phyloP scores from a whole-genome alignment of 345 rosid genomes.

The Rubroshorea leprosula region DNA sequence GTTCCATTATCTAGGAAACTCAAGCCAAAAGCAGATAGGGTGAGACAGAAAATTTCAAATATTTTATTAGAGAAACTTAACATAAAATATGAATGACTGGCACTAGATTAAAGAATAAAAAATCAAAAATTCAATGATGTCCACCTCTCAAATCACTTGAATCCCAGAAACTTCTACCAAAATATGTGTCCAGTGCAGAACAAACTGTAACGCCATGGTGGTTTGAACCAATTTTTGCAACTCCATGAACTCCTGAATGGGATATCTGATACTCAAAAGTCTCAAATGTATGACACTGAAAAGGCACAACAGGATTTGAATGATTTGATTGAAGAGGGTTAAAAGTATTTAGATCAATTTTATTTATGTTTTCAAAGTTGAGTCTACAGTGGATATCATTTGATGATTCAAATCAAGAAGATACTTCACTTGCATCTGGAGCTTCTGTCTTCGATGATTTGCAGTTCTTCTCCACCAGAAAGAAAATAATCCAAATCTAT shows the following conservation, averaged over 20 bases:
- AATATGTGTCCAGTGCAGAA: conserved; percentile 12
- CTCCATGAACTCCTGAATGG: conserved; percentile 32
- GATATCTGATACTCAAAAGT: conserved; percentile 90
- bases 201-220: conserved; percentile 25
- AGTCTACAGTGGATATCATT: conserved; percentile 77
- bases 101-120: conserved; percentile 13
- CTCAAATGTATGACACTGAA: conserved; percentile 76
- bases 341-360: conserved; percentile 39
- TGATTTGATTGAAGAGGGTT: conserved; percentile 29
- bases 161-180: conserved; percentile 20
- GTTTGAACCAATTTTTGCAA: conserved; percentile 29
- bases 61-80: conserved; percentile 8
- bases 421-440: conserved; percentile 29
- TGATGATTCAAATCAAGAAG: conserved; percentile 32
- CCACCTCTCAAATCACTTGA: conserved; percentile 31
- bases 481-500: conserved; percentile 5
- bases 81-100: no score
- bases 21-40: conserved; percentile 17
- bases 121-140: conserved; percentile 1
- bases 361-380: conserved; percentile 38
- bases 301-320: conserved; percentile 81
- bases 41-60: conserved; percentile 6
- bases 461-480: conserved; percentile 70
- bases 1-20: conserved; percentile 27
- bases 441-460: conserved; percentile 38